Conservation (phyloP, 2,329 filamentous ascomycete species). For the Fusarium sp. region DNA sequence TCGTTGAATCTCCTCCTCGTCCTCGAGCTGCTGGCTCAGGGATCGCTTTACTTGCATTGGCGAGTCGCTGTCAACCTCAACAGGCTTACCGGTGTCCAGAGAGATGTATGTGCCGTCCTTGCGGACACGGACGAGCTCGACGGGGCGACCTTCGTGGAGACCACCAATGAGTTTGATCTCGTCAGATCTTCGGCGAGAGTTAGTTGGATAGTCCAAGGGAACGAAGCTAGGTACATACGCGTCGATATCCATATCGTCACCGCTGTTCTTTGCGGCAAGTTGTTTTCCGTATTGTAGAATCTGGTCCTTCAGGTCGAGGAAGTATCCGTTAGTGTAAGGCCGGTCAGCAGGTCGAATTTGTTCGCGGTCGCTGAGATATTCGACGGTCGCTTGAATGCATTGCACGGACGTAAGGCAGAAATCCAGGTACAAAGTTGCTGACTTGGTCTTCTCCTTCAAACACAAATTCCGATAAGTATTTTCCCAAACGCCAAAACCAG, state of each 20-base stretch:
- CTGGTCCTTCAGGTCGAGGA: slow-evolving; percentile 95
- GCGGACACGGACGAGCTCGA: slow-evolving; percentile 84
- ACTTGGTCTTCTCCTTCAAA: slow-evolving; percentile 81
- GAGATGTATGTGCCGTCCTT: slow-evolving; percentile 84
- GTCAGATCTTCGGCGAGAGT: slow-evolving; percentile 58
- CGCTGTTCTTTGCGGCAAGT: slow-evolving; percentile 76
- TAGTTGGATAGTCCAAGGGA: slow-evolving; percentile 43
- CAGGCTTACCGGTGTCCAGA: slow-evolving; percentile 73
- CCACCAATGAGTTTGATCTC: slow-evolving; percentile 85
- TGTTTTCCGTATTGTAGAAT: slow-evolving; percentile 89
- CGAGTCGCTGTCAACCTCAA: slow-evolving; percentile 64
- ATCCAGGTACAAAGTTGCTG: slow-evolving; percentile 76
- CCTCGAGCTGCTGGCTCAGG: slow-evolving; percentile 74
- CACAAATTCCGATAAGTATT: slow-evolving; percentile 75
- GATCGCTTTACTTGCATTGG: slow-evolving; percentile 71
- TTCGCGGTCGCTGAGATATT: slow-evolving; percentile 85
- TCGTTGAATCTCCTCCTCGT: slow-evolving; percentile 84
- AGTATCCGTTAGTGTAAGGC: slow-evolving; percentile 95
- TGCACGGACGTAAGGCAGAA: slow-evolving; percentile 92
- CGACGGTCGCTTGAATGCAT: slow-evolving; percentile 89
- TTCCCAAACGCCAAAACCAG: slow-evolving; percentile 67
- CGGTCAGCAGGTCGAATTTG: slow-evolving; percentile 85
- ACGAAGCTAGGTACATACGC: slow-evolving; percentile 58
- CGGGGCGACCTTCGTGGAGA: slow-evolving; percentile 80
- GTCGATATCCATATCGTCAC: slow-evolving; percentile 67